Conservation (phyloP, 116 monocot species). For the Thalassia testudinum region DNA sequence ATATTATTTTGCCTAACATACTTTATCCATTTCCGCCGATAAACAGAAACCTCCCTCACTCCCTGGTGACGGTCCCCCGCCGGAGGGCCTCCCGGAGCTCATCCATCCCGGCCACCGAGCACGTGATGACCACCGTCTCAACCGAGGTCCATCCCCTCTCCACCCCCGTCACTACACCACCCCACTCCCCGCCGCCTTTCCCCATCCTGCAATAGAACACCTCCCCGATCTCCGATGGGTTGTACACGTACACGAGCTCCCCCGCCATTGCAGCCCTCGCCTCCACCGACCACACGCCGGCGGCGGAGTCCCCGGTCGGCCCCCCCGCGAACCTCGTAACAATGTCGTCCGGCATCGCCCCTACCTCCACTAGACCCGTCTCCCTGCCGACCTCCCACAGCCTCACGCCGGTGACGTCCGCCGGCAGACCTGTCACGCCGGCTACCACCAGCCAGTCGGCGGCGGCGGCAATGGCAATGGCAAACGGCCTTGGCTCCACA, state of each 20-base stretch:
- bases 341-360: constrained; percentile 23
- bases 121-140: constrained; percentile 11
- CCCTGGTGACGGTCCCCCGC: too few species aligned
- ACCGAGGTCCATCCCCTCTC: constrained; percentile 1
- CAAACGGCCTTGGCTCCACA: not conserved
- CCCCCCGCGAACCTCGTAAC: constrained; percentile 5
- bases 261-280: constrained; percentile 1
- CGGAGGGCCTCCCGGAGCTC: constrained; percentile 7
- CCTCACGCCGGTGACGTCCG: not conserved
- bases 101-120: constrained; percentile 12
- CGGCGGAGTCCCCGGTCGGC: not conserved
- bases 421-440: constrained; percentile 5
- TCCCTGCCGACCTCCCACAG: constrained; percentile 20
- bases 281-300: constrained; percentile 8
- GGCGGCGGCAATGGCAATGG: constrained; percentile 3
- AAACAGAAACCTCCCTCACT: too few species aligned
- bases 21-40: too few species aligned
- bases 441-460: not conserved
- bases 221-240: constrained; percentile 12
- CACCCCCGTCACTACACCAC: constrained; percentile 8
- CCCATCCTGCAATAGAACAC: constrained; percentile 13
- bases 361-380: not conserved
- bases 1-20: too few species aligned
- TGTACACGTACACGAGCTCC: constrained; percentile 23
- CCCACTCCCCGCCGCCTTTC: constrained; percentile 14